phyloP scores from a whole-genome alignment of 2,329 filamentous ascomycete genomes.

The Neobulgaria alba region DNA sequence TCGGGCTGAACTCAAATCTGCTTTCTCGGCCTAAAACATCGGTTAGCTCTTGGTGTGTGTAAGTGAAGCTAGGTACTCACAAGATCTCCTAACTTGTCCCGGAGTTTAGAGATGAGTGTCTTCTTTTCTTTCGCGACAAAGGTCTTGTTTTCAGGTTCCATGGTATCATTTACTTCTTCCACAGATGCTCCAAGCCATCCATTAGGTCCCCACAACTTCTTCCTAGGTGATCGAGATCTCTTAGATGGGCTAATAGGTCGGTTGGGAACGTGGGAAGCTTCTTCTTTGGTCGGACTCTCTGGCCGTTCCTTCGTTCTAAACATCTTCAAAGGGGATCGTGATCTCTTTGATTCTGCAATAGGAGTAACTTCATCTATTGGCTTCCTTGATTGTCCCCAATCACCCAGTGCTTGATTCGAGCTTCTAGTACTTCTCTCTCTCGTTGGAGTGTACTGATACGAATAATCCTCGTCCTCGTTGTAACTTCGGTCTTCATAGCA shows the following conservation, averaged over 20 bases:
- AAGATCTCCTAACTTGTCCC: conserved; percentile 24
- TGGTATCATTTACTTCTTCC: conserved; percentile 12
- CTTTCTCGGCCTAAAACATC: conserved; percentile 25
- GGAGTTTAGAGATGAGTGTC: conserved; percentile 23
- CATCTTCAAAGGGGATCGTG: too few species aligned
- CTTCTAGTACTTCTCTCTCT: too few species aligned
- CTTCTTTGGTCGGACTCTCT: not conserved
- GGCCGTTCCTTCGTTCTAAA: too few species aligned
- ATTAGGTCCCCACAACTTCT: conserved; percentile 28
- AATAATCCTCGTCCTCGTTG: too few species aligned
- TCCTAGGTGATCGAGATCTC: conserved; percentile 28
- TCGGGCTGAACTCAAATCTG: conserved; percentile 19
- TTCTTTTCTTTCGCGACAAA: conserved; percentile 19
- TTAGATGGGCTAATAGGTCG: conserved; percentile 8
- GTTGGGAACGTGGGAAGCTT: too few species aligned
- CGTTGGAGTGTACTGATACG: too few species aligned
- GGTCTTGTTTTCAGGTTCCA: conserved; percentile 9
- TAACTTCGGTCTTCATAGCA: too few species aligned
- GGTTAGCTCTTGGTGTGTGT: not conserved
- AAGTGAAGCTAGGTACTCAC: conserved; percentile 15
- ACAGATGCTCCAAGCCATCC: conserved; percentile 26
- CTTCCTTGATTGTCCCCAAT: too few species aligned
- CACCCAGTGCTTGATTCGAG: too few species aligned
- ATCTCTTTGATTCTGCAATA: too few species aligned
- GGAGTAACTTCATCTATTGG: too few species aligned